Evolutionary conservation across 768 basidiomycete species (phyloP).

Genomic region (Russula abietina): DNA sequence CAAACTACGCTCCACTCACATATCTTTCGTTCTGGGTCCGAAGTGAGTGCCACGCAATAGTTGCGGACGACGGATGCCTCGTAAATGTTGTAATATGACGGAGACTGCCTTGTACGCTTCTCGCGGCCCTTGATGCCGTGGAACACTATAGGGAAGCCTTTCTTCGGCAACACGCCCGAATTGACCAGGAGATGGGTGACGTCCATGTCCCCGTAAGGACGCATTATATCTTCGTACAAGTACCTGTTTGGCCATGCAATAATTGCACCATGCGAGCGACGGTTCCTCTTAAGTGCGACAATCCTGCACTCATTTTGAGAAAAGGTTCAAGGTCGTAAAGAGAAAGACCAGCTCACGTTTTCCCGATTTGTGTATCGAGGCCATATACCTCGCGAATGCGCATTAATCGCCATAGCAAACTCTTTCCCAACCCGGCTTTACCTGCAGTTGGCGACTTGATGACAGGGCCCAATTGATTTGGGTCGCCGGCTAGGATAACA

Average conservation of each 20-base stretch:
- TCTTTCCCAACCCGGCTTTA: constrained; percentile 30
- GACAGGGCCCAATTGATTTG: constrained; percentile 37
- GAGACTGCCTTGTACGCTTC: constrained; percentile 32
- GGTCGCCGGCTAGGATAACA: constrained; percentile 36
- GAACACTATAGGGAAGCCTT: constrained; percentile 33
- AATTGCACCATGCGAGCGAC: constrained; percentile 35
- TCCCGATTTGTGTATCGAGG: constrained; percentile 23
- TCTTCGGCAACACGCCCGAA: constrained; percentile 29
- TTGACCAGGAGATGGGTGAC: constrained; percentile 29
- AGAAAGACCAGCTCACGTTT: constrained; percentile 30
- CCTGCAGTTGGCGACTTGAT: constrained; percentile 31
- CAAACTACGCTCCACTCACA: constrained; percentile 26
- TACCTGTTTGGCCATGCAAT: constrained; percentile 49
- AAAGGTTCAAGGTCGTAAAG: neutral
- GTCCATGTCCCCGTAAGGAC: constrained; percentile 27
- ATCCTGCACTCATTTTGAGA: constrained; percentile 19
- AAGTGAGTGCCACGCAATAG: constrained; percentile 31
- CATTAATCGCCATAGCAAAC: constrained; percentile 37
- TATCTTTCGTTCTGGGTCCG: constrained; percentile 29
- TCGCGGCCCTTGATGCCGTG: constrained; percentile 34
- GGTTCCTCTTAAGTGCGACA: constrained; percentile 21
- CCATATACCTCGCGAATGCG: constrained; percentile 29
- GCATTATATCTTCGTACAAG: constrained; percentile 36
- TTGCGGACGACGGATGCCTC: constrained; percentile 35
- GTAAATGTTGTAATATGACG: constrained; percentile 38